Evolutionary conservation across 2,329 filamentous ascomycete species (phyloP).

Genomic region (Setomelanomma holmii): DNA sequence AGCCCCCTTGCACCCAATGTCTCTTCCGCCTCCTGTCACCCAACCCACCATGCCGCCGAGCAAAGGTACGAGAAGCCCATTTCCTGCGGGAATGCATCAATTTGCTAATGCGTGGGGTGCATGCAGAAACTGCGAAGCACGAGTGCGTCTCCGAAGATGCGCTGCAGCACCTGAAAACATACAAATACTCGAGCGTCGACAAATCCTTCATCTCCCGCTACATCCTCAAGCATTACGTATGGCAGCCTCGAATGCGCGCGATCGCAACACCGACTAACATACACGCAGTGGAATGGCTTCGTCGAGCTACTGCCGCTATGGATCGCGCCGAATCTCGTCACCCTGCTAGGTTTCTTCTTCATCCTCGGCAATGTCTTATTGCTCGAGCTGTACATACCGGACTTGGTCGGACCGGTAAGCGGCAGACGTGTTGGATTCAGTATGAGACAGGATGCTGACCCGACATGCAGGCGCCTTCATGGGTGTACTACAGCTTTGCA

Average conservation of each 20-base stretch:
- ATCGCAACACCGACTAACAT: constrained; percentile 29
- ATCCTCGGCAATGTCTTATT: constrained; percentile 83
- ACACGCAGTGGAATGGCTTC: constrained; percentile 88
- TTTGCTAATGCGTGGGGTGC: constrained; percentile 1
- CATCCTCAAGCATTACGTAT: constrained; percentile 93
- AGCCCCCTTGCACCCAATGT: constrained; percentile 39
- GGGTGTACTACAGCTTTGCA: constrained; percentile 96
- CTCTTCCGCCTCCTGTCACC: constrained; percentile 45
- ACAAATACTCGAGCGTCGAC: constrained; percentile 98
- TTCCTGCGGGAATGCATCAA: background rate
- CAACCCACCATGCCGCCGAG: constrained; percentile 47
- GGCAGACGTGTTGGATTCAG: background rate
- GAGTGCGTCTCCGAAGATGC: constrained; percentile 84
- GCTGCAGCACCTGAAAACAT: constrained; percentile 87
- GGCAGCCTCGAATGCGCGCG: constrained; percentile 42
- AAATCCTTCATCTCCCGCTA: constrained; percentile 93
- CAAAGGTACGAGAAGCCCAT: constrained; percentile 35
- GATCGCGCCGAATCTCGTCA: constrained; percentile 98
- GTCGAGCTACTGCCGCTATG: constrained; percentile 92
- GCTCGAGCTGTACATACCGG: constrained; percentile 82
- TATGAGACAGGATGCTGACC: constrained; percentile 17
- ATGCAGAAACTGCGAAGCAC: constrained; percentile 68
- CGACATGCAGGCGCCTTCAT: constrained; percentile 72
- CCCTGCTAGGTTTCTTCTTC: constrained; percentile 91
- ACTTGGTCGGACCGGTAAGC: constrained; percentile 85